Evolutionary conservation across 495 filamentous ascomycete genomes (phyloP).

Genomic region (Astrothelium macrocarpum): DNA sequence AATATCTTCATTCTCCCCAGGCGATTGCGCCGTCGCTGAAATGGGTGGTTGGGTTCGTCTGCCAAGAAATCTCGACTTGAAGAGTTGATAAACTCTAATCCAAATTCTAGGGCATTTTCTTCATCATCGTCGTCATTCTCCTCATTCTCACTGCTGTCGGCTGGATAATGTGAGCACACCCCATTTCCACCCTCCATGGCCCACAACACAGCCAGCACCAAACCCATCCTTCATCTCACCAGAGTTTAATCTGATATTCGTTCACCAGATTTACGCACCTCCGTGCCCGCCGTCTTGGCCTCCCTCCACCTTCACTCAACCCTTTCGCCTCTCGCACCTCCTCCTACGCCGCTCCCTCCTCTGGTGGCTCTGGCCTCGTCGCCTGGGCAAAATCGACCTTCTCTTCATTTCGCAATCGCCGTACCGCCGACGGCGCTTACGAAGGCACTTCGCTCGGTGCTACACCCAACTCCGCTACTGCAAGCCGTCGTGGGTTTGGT

Average conservation of each 20-base stretch:
- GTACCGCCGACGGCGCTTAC: constrained; percentile 55
- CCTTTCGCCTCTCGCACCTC: constrained; percentile 50
- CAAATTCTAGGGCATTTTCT: constrained; percentile 26
- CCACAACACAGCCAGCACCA: neutral
- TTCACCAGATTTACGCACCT: constrained; percentile 39
- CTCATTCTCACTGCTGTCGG: constrained; percentile 35
- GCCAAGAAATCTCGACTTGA: neutral
- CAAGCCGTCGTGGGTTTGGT: constrained; percentile 22
- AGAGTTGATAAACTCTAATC: neutral
- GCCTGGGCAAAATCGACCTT: constrained; percentile 49
- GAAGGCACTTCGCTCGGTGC: constrained; percentile 40
- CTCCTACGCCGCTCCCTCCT: constrained; percentile 38
- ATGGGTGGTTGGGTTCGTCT: constrained; percentile 1
- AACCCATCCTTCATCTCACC: neutral
- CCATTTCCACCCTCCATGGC: neutral
- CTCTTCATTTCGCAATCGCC: constrained; percentile 42
- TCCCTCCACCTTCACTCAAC: constrained; percentile 50
- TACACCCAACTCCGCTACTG: constrained; percentile 8
- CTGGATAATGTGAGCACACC: constrained; percentile 24
- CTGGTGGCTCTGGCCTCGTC: constrained; percentile 46
- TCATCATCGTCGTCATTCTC: constrained; percentile 44
- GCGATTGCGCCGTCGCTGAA: neutral
- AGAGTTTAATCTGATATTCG: constrained; percentile 5
- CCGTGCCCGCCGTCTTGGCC: constrained; percentile 52
- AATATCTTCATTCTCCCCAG: neutral